phyloP scores from a whole-genome alignment of 176 grass and related monocot species.

The Cenchrus fungigraminus region DNA sequence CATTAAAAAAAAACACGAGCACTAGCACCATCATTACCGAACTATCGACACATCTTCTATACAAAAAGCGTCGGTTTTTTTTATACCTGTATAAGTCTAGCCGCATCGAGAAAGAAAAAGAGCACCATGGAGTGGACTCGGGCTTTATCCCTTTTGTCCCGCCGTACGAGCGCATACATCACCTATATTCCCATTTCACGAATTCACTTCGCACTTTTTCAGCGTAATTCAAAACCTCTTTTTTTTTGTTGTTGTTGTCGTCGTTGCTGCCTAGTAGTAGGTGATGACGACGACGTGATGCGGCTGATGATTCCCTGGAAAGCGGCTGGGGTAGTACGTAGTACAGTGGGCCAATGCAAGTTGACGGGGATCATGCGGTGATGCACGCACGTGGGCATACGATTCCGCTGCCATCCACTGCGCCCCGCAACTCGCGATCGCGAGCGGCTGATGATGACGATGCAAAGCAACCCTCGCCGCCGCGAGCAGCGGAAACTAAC shows the following conservation, averaged over 20 bases:
- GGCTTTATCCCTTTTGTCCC: neutral
- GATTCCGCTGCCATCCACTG: neutral
- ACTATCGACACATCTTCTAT: neutral
- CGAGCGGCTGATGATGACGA: no score
- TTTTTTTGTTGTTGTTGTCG: neutral
- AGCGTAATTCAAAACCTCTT: neutral
- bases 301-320: conserved; percentile 5
- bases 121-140: neutral
- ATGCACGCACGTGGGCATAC: neutral
- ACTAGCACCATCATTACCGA: neutral
- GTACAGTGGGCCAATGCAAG: neutral
- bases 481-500: neutral
- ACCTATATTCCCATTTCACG: neutral
- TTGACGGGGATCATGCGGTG: neutral
- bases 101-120: neutral
- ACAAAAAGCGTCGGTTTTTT: neutral
- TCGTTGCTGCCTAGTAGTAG: neutral
- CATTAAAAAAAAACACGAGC: neutral
- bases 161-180: conserved; percentile 20
- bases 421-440: neutral
- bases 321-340: neutral
- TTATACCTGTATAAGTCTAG: neutral
- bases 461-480: neutral
- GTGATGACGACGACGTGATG: neutral
- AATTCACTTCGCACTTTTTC: neutral